Evolutionary conservation across 2,329 filamentous ascomycete species (phyloP).

Genomic region (Volutella citrinella): DNA sequence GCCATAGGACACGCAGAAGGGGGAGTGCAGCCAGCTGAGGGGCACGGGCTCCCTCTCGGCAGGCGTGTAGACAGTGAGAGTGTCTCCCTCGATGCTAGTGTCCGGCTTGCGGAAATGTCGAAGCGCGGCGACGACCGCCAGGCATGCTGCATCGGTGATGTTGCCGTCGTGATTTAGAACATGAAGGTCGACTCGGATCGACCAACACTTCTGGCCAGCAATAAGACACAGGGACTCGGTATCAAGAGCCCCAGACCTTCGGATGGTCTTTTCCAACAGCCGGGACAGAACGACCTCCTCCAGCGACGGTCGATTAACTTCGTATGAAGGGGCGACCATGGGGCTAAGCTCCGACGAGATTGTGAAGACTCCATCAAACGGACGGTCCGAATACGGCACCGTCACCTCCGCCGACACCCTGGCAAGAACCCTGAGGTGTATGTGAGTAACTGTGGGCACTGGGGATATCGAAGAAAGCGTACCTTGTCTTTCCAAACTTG

Average conservation of each 20-base stretch:
- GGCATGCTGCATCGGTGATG: slow-evolving; percentile 79
- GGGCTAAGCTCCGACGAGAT: slow-evolving; percentile 89
- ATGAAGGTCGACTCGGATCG: slow-evolving; percentile 86
- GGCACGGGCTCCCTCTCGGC: slow-evolving; percentile 88
- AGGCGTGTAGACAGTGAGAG: slow-evolving; percentile 77
- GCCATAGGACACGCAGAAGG: slow-evolving; percentile 86
- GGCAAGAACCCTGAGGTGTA: slow-evolving; percentile 65
- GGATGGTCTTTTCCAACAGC: slow-evolving; percentile 89
- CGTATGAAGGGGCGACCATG: slow-evolving; percentile 88
- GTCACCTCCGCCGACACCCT: slow-evolving; percentile 87
- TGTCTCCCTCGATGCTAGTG: slow-evolving; percentile 79
- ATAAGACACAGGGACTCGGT: slow-evolving; percentile 94
- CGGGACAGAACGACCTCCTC: slow-evolving; percentile 83
- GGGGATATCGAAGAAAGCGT: slow-evolving; percentile 15
- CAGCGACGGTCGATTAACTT: slow-evolving; percentile 79
- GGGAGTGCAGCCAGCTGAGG: slow-evolving; percentile 86
- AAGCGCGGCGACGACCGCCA: slow-evolving; percentile 83
- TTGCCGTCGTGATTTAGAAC: slow-evolving; percentile 89
- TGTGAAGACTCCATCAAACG: slow-evolving; percentile 92
- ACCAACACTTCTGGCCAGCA: slow-evolving; percentile 88
- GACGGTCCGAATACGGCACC: slow-evolving; percentile 79
- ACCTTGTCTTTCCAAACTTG: slow-evolving; percentile 87
- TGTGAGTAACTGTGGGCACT: slow-evolving; percentile 8
- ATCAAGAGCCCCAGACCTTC: slow-evolving; percentile 86
- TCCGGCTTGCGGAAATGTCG: slow-evolving; percentile 91